A percentile compares a stretch with the other conserved stretches of the same genome.
phyloP scores from a whole-genome alignment of 2,329 filamentous ascomycete genomes.

The Diaporthe australafricana region DNA sequence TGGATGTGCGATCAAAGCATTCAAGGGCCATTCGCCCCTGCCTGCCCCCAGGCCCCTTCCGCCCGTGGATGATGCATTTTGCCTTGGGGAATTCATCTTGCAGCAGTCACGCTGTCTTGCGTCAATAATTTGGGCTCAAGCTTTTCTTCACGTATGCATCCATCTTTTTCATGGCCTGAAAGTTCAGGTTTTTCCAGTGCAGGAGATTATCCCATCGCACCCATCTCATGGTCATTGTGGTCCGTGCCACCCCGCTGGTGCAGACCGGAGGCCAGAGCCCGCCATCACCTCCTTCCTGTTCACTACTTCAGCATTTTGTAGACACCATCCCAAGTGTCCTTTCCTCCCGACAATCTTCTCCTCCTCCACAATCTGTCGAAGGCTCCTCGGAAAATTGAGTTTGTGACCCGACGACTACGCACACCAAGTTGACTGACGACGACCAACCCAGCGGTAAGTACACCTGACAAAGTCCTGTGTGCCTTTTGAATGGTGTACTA shows the following conservation, averaged over 20 bases:
- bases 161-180: background rate
- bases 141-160: background rate
- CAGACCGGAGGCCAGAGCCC: slow-evolving; percentile 1
- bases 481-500: background rate
- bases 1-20: background rate
- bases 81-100: too few relatives aligned
- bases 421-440: background rate
- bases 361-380: background rate
- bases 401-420: background rate
- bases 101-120: too few relatives aligned
- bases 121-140: too few relatives aligned
- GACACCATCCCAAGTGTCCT: too few relatives aligned
- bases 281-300: background rate
- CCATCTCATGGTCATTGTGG: background rate
- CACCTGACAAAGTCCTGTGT: background rate
- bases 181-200: too few relatives aligned
- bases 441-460: background rate
- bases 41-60: too few relatives aligned
- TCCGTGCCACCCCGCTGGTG: background rate
- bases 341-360: too few relatives aligned
- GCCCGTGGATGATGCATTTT: too few relatives aligned
- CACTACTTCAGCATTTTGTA: background rate
- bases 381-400: too few relatives aligned
- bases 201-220: too few relatives aligned
- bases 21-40: background rate